A percentile compares a stretch with the other conserved stretches of the same genome.
Conservation (phyloP, 2,329 filamentous ascomycete genomes). For the Cladosporium oxysporum region DNA sequence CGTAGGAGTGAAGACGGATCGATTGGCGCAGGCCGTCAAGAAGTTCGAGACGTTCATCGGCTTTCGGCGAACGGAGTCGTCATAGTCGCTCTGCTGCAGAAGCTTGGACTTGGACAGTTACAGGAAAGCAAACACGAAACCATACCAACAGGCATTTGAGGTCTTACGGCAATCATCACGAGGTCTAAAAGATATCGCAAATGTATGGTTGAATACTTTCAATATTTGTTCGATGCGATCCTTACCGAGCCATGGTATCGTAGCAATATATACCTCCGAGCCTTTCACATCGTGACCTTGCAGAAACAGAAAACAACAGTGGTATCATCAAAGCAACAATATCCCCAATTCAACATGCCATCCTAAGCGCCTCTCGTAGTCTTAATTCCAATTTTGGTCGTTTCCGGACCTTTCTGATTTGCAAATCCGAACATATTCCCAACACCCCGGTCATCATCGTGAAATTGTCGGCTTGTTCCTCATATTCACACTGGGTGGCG, state of each 20-base stretch:
- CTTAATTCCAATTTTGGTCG: not conserved
- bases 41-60: slow-evolving; percentile 10
- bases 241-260: not conserved
- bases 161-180: not conserved
- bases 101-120: not conserved
- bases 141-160: not conserved
- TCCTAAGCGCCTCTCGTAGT: not conserved
- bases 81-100: not conserved
- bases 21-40: not conserved
- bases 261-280: not conserved
- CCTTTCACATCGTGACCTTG: not conserved
- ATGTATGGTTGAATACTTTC: not conserved
- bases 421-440: not conserved
- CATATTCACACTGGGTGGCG: slow-evolving; percentile 82
- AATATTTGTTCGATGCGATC: not conserved
- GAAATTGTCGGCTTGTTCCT: slow-evolving; percentile 67
- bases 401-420: not conserved
- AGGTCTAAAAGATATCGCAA: not conserved
- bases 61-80: slow-evolving; percentile 14
- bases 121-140: not conserved
- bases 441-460: not conserved
- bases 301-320: not conserved
- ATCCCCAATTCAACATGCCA: not conserved
- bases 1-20: not conserved
- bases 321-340: slow-evolving; percentile 1